Conservation (phyloP, 805 yeast genomes). For the Groenewaldozyma tartarivorans region DNA sequence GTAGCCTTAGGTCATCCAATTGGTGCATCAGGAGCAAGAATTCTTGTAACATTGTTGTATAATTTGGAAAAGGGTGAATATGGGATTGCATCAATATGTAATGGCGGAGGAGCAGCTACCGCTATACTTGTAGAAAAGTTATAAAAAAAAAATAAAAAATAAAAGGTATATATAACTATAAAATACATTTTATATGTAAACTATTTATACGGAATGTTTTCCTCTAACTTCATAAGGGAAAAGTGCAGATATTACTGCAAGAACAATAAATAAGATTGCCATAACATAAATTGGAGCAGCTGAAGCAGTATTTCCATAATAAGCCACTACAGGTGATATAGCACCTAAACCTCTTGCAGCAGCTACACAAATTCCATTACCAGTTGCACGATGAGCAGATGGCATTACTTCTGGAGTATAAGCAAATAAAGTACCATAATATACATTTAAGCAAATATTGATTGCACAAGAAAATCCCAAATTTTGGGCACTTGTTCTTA, state of each 20-base stretch:
- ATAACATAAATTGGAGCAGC: slow-evolving; percentile 40
- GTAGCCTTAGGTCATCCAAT: slow-evolving; percentile 93
- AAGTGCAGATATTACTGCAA: slow-evolving; percentile 35
- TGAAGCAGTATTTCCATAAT: slow-evolving; percentile 36
- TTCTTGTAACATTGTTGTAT: slow-evolving; percentile 46
- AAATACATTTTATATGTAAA: background rate
- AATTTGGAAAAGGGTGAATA: slow-evolving; percentile 56
- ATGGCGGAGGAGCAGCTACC: slow-evolving; percentile 98
- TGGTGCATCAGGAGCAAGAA: slow-evolving; percentile 94
- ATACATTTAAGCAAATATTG: slow-evolving; percentile 38
- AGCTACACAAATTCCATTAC: slow-evolving; percentile 50
- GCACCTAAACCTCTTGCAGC: slow-evolving; percentile 38
- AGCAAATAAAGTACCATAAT: slow-evolving; percentile 53
- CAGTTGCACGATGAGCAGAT: slow-evolving; percentile 45
- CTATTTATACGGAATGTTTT: slow-evolving; percentile 11
- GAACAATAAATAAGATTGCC: slow-evolving; percentile 35
- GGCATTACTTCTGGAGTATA: slow-evolving; percentile 60
- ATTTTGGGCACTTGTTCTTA: slow-evolving; percentile 44
- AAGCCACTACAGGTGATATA: slow-evolving; percentile 41
- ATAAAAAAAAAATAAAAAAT: background rate
- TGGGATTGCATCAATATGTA: slow-evolving; percentile 92
- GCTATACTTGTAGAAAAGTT: slow-evolving; percentile 70
- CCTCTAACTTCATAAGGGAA: slow-evolving; percentile 29
- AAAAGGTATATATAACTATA: background rate
- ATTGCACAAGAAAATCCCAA: slow-evolving; percentile 43